A percentile compares a stretch with the other conserved stretches of the same genome.
These are phyloP conservation scores for Leccinum aurantiacum DNA, from an alignment of 768 basidiomycete genomes.

Conservation along the genomic window DNA sequence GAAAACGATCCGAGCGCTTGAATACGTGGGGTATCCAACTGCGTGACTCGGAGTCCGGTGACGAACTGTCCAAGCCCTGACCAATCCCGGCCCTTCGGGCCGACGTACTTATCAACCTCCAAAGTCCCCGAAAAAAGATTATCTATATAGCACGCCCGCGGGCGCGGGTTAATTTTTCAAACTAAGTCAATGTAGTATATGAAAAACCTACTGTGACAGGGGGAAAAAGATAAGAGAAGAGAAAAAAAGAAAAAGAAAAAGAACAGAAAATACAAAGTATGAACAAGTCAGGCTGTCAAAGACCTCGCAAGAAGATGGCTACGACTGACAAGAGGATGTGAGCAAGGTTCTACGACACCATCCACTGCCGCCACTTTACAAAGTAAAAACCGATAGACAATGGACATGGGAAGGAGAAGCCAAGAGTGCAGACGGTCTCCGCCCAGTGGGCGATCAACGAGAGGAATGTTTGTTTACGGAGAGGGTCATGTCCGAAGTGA, in stretches of 20 bases:
- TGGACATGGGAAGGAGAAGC: conserved; percentile 1
- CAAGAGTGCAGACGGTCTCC: conserved; percentile 11
- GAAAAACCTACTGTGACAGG: conserved; percentile 25
- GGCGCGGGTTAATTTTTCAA: too few relatives aligned
- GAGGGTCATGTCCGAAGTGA: conserved; percentile 28
- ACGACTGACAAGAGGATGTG: conserved; percentile 2
- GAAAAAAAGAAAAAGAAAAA: not conserved
- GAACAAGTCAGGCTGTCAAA: conserved; percentile 10
- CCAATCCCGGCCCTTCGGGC: not conserved
- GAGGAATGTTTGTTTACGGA: conserved; percentile 19
- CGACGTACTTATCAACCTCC: not conserved
- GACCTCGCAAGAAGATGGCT: conserved; percentile 1
- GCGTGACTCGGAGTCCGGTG: too few relatives aligned
- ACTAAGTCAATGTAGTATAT: conserved; percentile 23
- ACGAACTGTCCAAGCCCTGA: too few relatives aligned
- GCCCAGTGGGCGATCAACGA: conserved; percentile 14
- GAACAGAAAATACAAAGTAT: conserved; percentile 5
- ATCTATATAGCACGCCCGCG: too few relatives aligned
- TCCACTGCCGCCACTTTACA: not conserved
- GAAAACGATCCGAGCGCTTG: too few relatives aligned
- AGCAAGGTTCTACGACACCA: conserved; percentile 7
- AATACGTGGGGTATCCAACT: too few relatives aligned
- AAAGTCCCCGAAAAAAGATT: conserved; percentile 13
- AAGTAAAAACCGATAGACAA: conserved; percentile 2
- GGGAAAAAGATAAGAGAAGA: not conserved